Conservation (phyloP, 2,329 filamentous ascomycete species). For the Cladosporium sp. region DNA sequence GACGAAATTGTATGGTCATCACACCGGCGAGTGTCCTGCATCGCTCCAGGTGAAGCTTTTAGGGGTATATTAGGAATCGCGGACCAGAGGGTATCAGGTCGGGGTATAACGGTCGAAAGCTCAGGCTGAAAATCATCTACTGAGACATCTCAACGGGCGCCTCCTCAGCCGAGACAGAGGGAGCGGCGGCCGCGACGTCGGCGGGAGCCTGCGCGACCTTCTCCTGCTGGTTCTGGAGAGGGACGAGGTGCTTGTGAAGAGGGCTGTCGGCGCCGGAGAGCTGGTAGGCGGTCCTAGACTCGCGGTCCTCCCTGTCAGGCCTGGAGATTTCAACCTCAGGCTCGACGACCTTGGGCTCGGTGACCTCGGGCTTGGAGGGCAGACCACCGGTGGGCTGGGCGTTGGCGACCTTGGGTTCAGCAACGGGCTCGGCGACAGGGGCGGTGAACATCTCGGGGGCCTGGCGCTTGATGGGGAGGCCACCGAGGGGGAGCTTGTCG, state of each 20-base stretch:
- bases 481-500: neutral
- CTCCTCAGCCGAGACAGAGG: neutral
- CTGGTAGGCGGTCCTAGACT: too few relatives aligned
- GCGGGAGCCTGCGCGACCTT: neutral
- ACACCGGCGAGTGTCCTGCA: too few relatives aligned
- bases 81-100: too few relatives aligned
- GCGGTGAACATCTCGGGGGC: neutral
- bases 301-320: neutral
- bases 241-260: neutral
- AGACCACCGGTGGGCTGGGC: neutral
- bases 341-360: neutral
- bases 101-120: too few relatives aligned
- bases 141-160: too few relatives aligned
- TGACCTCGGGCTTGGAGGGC: neutral
- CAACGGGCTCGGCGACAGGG: neutral
- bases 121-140: too few relatives aligned
- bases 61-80: too few relatives aligned
- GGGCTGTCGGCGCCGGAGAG: neutral
- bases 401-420: neutral
- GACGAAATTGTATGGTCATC: too few relatives aligned
- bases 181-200: neutral
- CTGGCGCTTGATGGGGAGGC: neutral
- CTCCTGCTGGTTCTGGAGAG: neutral
- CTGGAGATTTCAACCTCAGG: neutral
- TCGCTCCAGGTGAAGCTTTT: too few relatives aligned